These are phyloP conservation scores for Sclerotinia glacialis DNA, from an alignment of 2,329 filamentous ascomycete species.

Conservation along the genomic window DNA sequence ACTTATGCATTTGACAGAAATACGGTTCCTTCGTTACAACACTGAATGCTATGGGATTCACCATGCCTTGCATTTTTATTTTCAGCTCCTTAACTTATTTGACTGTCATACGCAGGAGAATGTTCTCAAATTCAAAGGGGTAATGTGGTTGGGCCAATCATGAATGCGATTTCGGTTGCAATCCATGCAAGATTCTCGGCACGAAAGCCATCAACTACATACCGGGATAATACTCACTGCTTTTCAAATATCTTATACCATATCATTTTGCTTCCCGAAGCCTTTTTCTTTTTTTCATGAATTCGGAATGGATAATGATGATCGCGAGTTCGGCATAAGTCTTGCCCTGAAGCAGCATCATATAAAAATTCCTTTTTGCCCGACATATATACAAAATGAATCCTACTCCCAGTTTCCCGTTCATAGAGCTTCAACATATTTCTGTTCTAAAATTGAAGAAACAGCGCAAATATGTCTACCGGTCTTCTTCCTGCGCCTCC, in stretches of 20 bases:
- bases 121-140: no score
- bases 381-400: not conserved
- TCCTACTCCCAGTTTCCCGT: not conserved
- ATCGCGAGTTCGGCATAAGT: not conserved
- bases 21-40: no score
- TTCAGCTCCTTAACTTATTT: not conserved
- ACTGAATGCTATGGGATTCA: no score
- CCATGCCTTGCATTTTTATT: not conserved
- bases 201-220: no score
- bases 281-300: no score
- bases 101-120: not conserved
- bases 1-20: no score
- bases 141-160: not conserved
- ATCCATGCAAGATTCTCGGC: not conserved
- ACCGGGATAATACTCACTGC: no score
- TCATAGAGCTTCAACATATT: not conserved
- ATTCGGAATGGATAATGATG: not conserved
- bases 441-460: not conserved
- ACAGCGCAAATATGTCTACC: not conserved
- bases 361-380: not conserved
- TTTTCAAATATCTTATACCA: no score
- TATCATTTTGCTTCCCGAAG: no score
- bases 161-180: not conserved
- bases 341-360: no score
- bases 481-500: conserved; percentile 6